These are phyloP conservation scores for Juncus effusus DNA, from an alignment of 176 grass and related monocot genomes.

Conservation along the genomic window DNA sequence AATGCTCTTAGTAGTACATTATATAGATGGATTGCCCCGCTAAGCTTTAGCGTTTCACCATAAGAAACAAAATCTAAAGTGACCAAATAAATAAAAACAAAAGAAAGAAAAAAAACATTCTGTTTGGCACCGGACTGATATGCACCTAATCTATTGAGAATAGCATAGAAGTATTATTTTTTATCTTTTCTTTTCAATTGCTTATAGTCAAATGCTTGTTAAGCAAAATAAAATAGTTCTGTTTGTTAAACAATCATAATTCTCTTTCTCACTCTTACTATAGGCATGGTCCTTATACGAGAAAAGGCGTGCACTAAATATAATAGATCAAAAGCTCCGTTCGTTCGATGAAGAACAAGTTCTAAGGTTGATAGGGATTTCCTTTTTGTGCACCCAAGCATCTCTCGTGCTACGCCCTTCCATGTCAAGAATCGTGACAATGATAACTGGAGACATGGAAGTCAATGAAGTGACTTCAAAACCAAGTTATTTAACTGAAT, in stretches of 20 bases:
- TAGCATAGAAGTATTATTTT: no score
- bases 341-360: constrained; percentile 36
- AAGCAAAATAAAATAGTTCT: no score
- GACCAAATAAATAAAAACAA: not conserved
- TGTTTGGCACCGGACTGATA: not conserved
- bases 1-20: no score
- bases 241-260: no score
- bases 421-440: constrained; percentile 53
- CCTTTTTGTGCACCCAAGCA: constrained; percentile 48
- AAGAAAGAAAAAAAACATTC: not conserved
- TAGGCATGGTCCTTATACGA: constrained; percentile 61
- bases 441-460: constrained; percentile 41
- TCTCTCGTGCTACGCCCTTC: constrained; percentile 37
- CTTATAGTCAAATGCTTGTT: no score
- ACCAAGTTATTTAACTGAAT: constrained; percentile 58
- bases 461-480: constrained; percentile 28
- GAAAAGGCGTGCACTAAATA: constrained; percentile 26
- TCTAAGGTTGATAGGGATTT: constrained; percentile 34
- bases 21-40: no score
- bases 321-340: constrained; percentile 39
- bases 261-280: constrained; percentile 5
- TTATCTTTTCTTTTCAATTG: no score
- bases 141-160: not conserved
- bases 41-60: no score
- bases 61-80: no score